Percentiles rank a stretch among this genome's conserved stretches.
Evolutionary conservation across 805 yeast genomes (phyloP).

Genomic region (Cyberlindnera petersonii): DNA sequence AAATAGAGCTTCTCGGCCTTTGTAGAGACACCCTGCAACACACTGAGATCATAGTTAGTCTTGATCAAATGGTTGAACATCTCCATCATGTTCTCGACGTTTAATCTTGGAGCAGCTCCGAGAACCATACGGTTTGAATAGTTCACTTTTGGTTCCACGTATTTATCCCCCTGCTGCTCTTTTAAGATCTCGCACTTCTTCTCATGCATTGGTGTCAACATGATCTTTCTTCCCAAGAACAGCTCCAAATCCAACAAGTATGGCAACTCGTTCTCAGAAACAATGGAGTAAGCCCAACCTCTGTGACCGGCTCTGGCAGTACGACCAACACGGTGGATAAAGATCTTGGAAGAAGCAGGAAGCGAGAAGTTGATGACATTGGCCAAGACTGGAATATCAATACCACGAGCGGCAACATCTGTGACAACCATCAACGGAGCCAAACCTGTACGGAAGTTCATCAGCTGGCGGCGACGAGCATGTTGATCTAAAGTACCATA

Average conservation of each 20-base stretch:
- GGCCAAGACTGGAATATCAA: constrained; percentile 94
- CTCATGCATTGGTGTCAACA: constrained; percentile 66
- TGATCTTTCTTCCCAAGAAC: constrained; percentile 79
- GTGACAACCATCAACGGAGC: constrained; percentile 91
- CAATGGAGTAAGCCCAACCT: constrained; percentile 96
- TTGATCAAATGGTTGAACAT: constrained; percentile 56
- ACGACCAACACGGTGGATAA: constrained; percentile 97
- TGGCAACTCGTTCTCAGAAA: constrained; percentile 82
- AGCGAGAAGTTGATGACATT: constrained; percentile 89
- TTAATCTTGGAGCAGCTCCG: constrained; percentile 76
- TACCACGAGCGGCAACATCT: constrained; percentile 98
- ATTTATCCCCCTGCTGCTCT: constrained; percentile 39
- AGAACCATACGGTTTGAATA: constrained; percentile 75
- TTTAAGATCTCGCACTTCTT: constrained; percentile 52
- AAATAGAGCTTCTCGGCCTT: constrained; percentile 88
- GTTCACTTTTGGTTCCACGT: constrained; percentile 54
- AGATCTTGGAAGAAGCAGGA: constrained; percentile 89
- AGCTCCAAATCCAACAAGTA: constrained; percentile 86
- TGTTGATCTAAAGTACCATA: constrained; percentile 94
- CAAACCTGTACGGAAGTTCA: constrained; percentile 79
- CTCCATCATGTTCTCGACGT: constrained; percentile 70
- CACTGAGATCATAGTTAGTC: constrained; percentile 63
- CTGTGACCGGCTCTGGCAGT: constrained; percentile 98
- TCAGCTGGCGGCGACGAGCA: constrained; percentile 86
- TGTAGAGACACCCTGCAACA: constrained; percentile 63